Evolutionary conservation across 2,329 filamentous ascomycete genomes (phyloP).

Genomic region (Fusarium sarcochroum): DNA sequence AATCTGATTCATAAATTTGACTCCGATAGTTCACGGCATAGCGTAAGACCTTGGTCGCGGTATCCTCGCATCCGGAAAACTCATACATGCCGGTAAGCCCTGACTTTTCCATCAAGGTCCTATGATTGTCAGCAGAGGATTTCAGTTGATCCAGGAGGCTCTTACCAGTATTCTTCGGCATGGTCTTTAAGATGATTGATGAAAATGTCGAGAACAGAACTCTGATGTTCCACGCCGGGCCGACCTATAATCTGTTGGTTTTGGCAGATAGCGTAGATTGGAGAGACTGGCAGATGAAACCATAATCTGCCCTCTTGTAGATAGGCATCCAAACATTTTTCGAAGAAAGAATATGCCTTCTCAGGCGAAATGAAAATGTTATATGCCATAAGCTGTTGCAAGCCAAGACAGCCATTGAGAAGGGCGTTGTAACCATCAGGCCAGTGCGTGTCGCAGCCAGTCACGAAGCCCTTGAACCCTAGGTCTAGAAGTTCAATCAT

Average conservation of each 20-base stretch:
- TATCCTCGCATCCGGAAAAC: neutral
- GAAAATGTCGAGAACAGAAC: slow-evolving; percentile 24
- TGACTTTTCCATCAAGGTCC: slow-evolving; percentile 31
- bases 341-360: slow-evolving; percentile 26
- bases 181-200: slow-evolving; percentile 34
- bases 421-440: slow-evolving; percentile 43
- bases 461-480: slow-evolving; percentile 37
- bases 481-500: slow-evolving; percentile 42
- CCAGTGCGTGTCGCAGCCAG: slow-evolving; percentile 42
- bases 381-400: slow-evolving; percentile 24
- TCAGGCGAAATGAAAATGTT: slow-evolving; percentile 26
- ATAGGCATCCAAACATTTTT: slow-evolving; percentile 42
- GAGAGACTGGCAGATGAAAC: slow-evolving; percentile 35
- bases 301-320: slow-evolving; percentile 35
- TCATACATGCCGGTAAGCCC: slow-evolving; percentile 12
- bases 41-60: slow-evolving; percentile 18
- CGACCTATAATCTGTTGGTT: neutral
- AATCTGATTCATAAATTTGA: neutral
- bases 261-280: slow-evolving; percentile 39
- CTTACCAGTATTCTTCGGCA: slow-evolving; percentile 42
- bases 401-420: slow-evolving; percentile 25
- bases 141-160: neutral
- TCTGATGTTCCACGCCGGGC: slow-evolving; percentile 9
- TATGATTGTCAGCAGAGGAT: slow-evolving; percentile 23
- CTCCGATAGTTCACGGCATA: slow-evolving; percentile 31